Percentiles rank a stretch among this genome's conserved stretches.
phyloP scores from a whole-genome alignment of 2,329 filamentous ascomycete genomes.

The Diaporthe sp. region DNA sequence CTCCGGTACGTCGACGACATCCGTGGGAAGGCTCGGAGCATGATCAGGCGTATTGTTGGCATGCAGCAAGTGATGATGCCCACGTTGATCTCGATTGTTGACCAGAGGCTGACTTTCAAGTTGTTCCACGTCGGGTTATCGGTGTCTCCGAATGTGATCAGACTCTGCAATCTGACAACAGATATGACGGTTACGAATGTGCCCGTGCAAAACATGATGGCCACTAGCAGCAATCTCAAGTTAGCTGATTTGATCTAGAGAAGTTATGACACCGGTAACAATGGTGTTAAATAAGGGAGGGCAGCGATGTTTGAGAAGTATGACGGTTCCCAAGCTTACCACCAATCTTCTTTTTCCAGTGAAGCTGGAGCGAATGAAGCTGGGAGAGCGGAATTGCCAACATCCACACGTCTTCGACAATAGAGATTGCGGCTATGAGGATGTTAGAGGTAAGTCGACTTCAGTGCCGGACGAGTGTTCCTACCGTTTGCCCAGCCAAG shows the following conservation, averaged over 20 bases:
- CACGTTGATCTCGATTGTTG: conserved; percentile 53
- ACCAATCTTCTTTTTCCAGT: conserved; percentile 63
- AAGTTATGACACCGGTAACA: background rate
- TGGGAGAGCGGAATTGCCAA: conserved; percentile 60
- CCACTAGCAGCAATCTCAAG: background rate
- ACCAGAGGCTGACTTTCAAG: conserved; percentile 50
- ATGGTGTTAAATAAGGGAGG: background rate
- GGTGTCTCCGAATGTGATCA: conserved; percentile 50
- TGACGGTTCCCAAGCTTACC: background rate
- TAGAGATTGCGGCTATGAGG: conserved; percentile 57
- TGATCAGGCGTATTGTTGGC: conserved; percentile 49
- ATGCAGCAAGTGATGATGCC: conserved; percentile 54
- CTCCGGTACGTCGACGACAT: conserved; percentile 36
- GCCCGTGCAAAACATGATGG: conserved; percentile 63
- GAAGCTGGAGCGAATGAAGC: conserved; percentile 56
- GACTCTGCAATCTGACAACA: conserved; percentile 50
- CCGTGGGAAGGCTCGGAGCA: conserved; percentile 49
- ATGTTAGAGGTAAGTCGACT: background rate
- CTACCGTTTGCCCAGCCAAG: conserved; percentile 61
- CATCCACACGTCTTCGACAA: conserved; percentile 58
- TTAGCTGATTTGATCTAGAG: background rate
- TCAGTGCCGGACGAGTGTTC: background rate
- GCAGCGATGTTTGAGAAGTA: background rate
- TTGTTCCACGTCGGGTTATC: conserved; percentile 51
- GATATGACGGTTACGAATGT: conserved; percentile 54